Evolutionary conservation across 2,329 filamentous ascomycete genomes (phyloP), one percentile per base, ranked within the genome.

Genomic region (Huntiella decipiens): DNA sequence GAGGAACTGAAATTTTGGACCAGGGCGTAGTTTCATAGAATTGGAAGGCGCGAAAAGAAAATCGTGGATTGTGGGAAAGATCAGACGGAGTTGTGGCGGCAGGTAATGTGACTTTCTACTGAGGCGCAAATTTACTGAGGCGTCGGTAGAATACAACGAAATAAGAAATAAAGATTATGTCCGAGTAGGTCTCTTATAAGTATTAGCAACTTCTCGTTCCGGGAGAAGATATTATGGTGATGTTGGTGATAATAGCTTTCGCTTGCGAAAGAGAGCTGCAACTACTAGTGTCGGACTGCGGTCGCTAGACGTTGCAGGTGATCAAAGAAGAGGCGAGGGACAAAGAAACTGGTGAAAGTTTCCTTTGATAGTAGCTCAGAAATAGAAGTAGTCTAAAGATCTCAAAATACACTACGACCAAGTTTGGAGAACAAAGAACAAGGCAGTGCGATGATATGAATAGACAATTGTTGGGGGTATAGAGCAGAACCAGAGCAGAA

Each of bases 401-500:
- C 22, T 28, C 22, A 28, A 28, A 28, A 28, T 28, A 28, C 22
- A 28, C 22, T 28, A 28, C 22, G 5, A 28, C 22, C 8, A 28
- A 7, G 22, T 28, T 28, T 7, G 19, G 16, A 8, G 46, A 44
- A 44, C 46, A 47, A 47, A 44, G 41, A 47, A 39, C 19, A 35
- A 36, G 35, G 28, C 36, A 41, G 32, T 32, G 32, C 19, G 12
- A 40, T 17, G n/a, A 8, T 28, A 10, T 19, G 39, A 42, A 47
- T 38, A 37, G 12, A 43, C 35, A 22, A 10, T 31, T 10, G 38
- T n/a, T 15, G 40, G 12, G 19, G 22, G 22, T 15, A 34, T 15
- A 35, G 15, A 22, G 13, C 12, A 12, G 32, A 28, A 28, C 22
- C 22, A 28, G 8, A 28, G 22, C 22, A 28, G 22, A 28, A 28